Evolutionary conservation across 768 basidiomycete species (phyloP), one percentile per base, ranked within the genome.

Genomic region (Kwoniella sp.): DNA sequence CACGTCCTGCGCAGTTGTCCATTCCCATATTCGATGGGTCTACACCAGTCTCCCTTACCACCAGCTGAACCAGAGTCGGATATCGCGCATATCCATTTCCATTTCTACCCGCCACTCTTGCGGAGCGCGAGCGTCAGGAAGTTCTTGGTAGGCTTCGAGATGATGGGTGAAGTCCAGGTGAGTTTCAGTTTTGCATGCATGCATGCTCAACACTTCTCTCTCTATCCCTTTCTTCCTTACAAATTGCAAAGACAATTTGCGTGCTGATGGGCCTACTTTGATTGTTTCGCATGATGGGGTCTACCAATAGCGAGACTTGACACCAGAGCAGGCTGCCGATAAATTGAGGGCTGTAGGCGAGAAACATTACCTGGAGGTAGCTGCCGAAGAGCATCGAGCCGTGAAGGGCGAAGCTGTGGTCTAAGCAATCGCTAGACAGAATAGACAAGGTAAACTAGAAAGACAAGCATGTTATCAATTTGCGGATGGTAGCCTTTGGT

Each of bases 131-230:
- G 84, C 54, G 87, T 95, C 26, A 85, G 87, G 70, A 96, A 96
- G 80, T 95, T 94, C 82, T 79, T 94, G n/a, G 93, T 93, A 30
- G 93, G 93, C 89, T 94, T 90, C 71, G 93, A 96, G 79, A 82
- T 95, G 59, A 91, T 94, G 88, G 90, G 87, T 0, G 93, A 95
- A 77, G 85, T 90, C 5, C 93, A 95, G 64, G 72, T 75, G 41
- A 62, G 74, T 67, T 22, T 4, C 1, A 4, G n/a, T 17, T 31
- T 28, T 38, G 23, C 26, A 20, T 20, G 29, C 52, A 22, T 7
- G 15, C 30, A 26, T 52, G 28, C 41, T 13, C 23, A 20, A 12
- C 1, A 47, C 37, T 15, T n/a, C n/a, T n/a, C 37, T 28, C 4
- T 13, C 48, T 50, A n/a, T n/a, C n/a, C n/a, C n/a, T n/a, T n/a